Evolutionary conservation across 805 yeast genomes (phyloP), one percentile per base, ranked within the genome.

Genomic region (Yarrowia bubula): DNA sequence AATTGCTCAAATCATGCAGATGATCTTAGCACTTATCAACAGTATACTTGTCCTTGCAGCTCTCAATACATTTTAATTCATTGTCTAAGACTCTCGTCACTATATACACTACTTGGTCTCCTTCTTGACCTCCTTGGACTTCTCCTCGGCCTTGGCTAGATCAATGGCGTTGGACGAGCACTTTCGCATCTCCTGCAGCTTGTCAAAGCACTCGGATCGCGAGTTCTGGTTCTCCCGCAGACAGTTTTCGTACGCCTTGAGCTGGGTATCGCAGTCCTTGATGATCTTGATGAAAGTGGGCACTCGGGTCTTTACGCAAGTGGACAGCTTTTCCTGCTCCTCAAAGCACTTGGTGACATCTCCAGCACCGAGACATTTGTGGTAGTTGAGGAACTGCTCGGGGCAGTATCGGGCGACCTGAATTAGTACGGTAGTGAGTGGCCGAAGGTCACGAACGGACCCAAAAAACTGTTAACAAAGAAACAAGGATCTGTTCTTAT

Each of bases 391-490:
- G 69, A 90, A 89, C 71, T 85, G 82, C 67, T 83, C 85, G 0
- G 96, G 95, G 73, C 96, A 90, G 71, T 81, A 78, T 64, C 84
- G 81, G 13, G 96, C 92, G 66, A 88, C 84, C 82, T 79, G 44
- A 35, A 10, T 39, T 33, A 55, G 41, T 11, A 14, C 8, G 13
- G 28, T 8, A 41, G 13, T 15, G 13, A 15, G 13, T 8, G 22
- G 39, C 22, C 41, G 28, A 3, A 22, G 28, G 28, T 22, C 28
- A 22, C n/a, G n/a, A n/a, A n/a, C n/a, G n/a, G n/a, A n/a, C n/a
- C n/a, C n/a, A n/a, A n/a, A n/a, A n/a, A n/a, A n/a, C n/a, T n/a
- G n/a, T n/a, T n/a, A n/a, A n/a, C n/a, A n/a, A n/a, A n/a, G n/a
- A n/a, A n/a, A n/a, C n/a, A n/a, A n/a, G n/a, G n/a, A n/a, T n/a